Base-by-base conservation (phyloP, 352 stramenopile genomes). In the Globisporangium lucens region DNA sequence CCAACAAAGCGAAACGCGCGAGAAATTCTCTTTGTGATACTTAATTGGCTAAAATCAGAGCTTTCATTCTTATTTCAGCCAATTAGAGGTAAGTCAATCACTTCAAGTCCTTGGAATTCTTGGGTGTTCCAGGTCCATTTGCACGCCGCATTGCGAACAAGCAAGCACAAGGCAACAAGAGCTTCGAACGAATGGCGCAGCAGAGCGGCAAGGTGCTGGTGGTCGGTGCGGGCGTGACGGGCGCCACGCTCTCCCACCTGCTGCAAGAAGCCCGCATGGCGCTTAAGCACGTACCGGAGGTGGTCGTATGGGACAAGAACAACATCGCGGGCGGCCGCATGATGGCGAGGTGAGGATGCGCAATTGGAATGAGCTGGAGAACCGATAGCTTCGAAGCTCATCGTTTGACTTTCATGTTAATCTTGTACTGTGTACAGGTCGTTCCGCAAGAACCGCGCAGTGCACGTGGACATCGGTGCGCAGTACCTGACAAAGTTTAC, bases 241-340 rank as follows among this genome's bases (percentile, higher is more conserved):
- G 81, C 56, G 82, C 80, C 4, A 68, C 75, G 61, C 55, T 90
- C 51, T 74, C 78, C 38, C 76, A 76, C 20, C 65, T 93, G 65
- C 68, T 93, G 46, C 78, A 80, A 3, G 73, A 87, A 12, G 76
- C 79, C 3, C 64, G 62, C 38, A 52, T 41, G 36, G 52, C 66
- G 41, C 29, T 68, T 20, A 62, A 68, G 51, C 63, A 56, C 41
- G 58, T 57, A 0, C 57, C 59, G 0, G 72, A 89, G 10, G 72
- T 89, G 53, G 53, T 85, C 22, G 70, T 91, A 12, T 93, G 85
- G 85, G 85, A 93, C 53, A 82, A 88, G 61, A 90, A 86, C 66
- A 93, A 74, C 57, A 89, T 91, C 65, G 63, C 75, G 0, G 82
- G 83, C 24, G 82, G 85, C 4, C 79, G 85, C 41, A 85, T 81